Evolutionary conservation across 2,329 filamentous ascomycete species (phyloP).

Genomic region (Chaetothyriales sp.): DNA sequence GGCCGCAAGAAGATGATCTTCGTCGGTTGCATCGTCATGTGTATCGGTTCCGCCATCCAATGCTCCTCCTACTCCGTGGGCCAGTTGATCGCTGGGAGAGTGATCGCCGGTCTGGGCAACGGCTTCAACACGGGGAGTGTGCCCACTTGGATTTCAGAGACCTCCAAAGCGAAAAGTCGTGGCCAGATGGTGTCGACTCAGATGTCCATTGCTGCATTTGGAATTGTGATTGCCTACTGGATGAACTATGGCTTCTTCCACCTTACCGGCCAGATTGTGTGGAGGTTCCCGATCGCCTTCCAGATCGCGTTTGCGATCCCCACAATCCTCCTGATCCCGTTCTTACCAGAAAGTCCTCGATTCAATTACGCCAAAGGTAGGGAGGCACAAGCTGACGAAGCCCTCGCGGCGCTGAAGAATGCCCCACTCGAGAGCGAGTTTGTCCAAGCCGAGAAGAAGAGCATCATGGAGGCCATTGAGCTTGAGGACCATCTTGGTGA

Average conservation of each 20-base stretch:
- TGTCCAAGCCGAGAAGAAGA: conserved; percentile 5
- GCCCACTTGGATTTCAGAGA: conserved; percentile 40
- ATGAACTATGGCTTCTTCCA: conserved; percentile 41
- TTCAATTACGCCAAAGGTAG: conserved; percentile 35
- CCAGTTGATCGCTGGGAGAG: conserved; percentile 38
- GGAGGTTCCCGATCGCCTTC: conserved; percentile 33
- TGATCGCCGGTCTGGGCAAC: conserved; percentile 37
- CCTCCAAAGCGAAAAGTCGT: conserved; percentile 30
- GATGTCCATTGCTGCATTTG: conserved; percentile 38
- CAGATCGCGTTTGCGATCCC: conserved; percentile 38
- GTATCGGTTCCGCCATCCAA: conserved; percentile 36
- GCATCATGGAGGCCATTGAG: conserved; percentile 6
- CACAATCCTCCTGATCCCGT: conserved; percentile 31
- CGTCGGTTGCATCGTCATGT: conserved; percentile 36
- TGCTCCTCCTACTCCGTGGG: conserved; percentile 32
- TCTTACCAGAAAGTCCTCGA: conserved; percentile 33
- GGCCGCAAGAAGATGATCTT: conserved; percentile 39
- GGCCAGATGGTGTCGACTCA: conserved; percentile 36
- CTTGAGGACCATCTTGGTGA: conserved; percentile 5
- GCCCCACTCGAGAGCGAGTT: conserved; percentile 3
- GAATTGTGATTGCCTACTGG: conserved; percentile 39
- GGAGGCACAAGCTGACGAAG: conserved; percentile 32
- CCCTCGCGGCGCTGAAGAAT: conserved; percentile 36
- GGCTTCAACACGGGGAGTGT: conserved; percentile 39
- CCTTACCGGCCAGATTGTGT: conserved; percentile 28